Conservation (phyloP, 1,139 yeast genomes). For the Scheffersomyces parashehatae region DNA sequence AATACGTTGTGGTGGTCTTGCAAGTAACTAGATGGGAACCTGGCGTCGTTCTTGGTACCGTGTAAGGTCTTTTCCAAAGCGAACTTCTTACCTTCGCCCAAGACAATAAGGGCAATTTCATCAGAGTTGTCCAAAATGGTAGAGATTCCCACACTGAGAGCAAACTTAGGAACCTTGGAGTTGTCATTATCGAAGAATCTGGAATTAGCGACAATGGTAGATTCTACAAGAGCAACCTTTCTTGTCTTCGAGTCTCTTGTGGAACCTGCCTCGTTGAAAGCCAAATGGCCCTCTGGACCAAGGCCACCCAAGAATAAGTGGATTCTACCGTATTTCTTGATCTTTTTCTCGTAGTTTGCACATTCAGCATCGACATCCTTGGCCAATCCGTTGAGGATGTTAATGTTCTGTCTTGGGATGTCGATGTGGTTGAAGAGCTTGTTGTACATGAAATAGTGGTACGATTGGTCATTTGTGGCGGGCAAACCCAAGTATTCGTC, state of each 20-base stretch:
- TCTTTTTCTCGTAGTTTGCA: constrained; percentile 49
- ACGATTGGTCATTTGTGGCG: constrained; percentile 54
- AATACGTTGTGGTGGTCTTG: constrained; percentile 47
- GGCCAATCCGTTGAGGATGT: constrained; percentile 58
- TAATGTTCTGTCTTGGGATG: constrained; percentile 54
- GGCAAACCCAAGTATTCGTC: constrained; percentile 57
- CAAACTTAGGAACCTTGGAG: constrained; percentile 52
- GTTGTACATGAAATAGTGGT: constrained; percentile 61
- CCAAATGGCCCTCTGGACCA: constrained; percentile 68
- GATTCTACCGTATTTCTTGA: constrained; percentile 52
- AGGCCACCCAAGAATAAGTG: constrained; percentile 62
- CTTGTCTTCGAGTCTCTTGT: constrained; percentile 49
- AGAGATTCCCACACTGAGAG: constrained; percentile 61
- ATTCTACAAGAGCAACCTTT: constrained; percentile 48
- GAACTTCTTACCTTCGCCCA: constrained; percentile 44
- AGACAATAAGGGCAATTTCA: constrained; percentile 51
- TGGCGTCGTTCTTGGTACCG: constrained; percentile 36
- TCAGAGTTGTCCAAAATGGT: constrained; percentile 61
- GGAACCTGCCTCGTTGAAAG: constrained; percentile 64
- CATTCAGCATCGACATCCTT: constrained; percentile 51
- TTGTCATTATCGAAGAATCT: constrained; percentile 53
- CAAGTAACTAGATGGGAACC: constrained; percentile 48
- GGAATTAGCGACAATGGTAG: constrained; percentile 58
- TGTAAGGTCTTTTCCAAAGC: constrained; percentile 47
- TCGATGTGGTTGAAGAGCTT: constrained; percentile 62